Evolutionary conservation across 2,329 filamentous ascomycete genomes (phyloP).

Genomic region (Huntiella moniliformis): DNA sequence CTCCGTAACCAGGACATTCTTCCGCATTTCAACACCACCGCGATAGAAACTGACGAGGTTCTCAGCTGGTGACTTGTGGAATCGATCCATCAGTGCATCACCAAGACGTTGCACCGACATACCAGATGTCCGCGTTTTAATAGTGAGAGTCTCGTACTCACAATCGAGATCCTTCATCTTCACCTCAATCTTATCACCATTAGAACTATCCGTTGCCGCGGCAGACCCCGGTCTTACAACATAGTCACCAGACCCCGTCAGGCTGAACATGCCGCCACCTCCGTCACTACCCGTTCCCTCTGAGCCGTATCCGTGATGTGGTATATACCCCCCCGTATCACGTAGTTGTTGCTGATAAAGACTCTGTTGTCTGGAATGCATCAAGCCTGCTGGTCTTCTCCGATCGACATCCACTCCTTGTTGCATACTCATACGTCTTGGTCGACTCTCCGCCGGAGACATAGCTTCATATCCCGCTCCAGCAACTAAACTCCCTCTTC

Average conservation of each 20-base stretch:
- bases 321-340: background rate
- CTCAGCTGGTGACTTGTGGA: constrained; percentile 5
- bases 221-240: constrained; percentile 8
- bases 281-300: too few relatives aligned
- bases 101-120: constrained; percentile 1
- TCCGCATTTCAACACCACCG: background rate
- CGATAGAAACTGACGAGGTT: constrained; percentile 6
- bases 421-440: constrained; percentile 2
- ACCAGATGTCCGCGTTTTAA: constrained; percentile 1
- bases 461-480: background rate
- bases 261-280: too few relatives aligned
- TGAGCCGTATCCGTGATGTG: too few relatives aligned
- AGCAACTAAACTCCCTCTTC: constrained; percentile 1
- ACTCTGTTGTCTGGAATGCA: constrained; percentile 5
- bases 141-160: constrained; percentile 1
- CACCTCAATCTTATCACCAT: constrained; percentile 5
- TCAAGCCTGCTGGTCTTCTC: background rate
- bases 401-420: background rate
- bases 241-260: too few relatives aligned
- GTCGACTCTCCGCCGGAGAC: background rate
- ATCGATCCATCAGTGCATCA: background rate
- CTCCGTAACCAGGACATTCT: constrained; percentile 6
- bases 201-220: constrained; percentile 10
- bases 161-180: constrained; percentile 7
- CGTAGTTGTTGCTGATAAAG: constrained; percentile 4